Evolutionary conservation across 768 basidiomycete genomes (phyloP).

Genomic region (Xerocomus brunneocitrinus): DNA sequence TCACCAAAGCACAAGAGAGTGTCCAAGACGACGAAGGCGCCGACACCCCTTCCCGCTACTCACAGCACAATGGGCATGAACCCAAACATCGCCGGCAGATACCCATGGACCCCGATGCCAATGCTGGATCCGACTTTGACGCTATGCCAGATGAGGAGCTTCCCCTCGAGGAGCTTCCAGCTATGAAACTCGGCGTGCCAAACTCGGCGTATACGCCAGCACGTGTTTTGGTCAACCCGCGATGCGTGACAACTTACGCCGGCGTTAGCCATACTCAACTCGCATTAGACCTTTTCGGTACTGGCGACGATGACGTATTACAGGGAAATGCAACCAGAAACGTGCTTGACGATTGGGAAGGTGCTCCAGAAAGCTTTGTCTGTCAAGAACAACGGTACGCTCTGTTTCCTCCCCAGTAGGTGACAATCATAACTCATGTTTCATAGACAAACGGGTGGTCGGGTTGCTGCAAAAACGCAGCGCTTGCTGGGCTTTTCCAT

Average conservation of each 20-base stretch:
- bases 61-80: slow-evolving; percentile 15
- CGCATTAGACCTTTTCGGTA: slow-evolving; percentile 90
- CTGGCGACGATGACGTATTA: slow-evolving; percentile 57
- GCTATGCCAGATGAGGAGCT: slow-evolving; percentile 70
- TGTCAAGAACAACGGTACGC: slow-evolving; percentile 90
- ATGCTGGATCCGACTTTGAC: slow-evolving; percentile 84
- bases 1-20: slow-evolving; percentile 76
- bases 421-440: not conserved
- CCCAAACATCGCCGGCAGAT: slow-evolving; percentile 32
- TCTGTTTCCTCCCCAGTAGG: not conserved
- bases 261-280: slow-evolving; percentile 95
- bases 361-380: slow-evolving; percentile 95
- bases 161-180: slow-evolving; percentile 24
- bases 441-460: slow-evolving; percentile 76
- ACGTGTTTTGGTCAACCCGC: slow-evolving; percentile 90
- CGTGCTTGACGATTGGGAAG: slow-evolving; percentile 90
- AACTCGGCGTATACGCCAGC: slow-evolving; percentile 88
- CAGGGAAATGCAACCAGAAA: slow-evolving; percentile 57
- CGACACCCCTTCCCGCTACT: slow-evolving; percentile 11
- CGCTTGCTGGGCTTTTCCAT: slow-evolving; percentile 79
- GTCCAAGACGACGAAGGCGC: slow-evolving; percentile 49
- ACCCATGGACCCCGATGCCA: slow-evolving; percentile 60
- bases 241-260: slow-evolving; percentile 97
- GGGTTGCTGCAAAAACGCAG: slow-evolving; percentile 86
- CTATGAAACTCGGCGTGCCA: slow-evolving; percentile 59